Conservation (phyloP, 495 filamentous ascomycete genomes). For the Parachaetomium inaequale region DNA sequence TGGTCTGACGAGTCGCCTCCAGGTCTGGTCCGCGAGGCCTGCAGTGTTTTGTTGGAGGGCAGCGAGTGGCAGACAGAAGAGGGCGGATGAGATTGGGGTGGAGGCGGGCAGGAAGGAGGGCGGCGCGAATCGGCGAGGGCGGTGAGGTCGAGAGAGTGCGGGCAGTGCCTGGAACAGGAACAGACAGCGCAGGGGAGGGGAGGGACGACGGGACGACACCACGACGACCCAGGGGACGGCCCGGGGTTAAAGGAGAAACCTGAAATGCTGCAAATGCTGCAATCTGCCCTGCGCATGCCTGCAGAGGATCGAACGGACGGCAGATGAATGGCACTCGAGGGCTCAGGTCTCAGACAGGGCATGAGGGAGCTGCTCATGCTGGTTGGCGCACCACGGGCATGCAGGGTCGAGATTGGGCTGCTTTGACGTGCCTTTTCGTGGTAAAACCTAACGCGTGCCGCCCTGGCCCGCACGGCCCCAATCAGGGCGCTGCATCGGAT, state of each 20-base stretch:
- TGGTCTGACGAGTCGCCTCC: slow-evolving; percentile 26
- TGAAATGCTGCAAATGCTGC: neutral
- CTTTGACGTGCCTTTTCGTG: slow-evolving; percentile 35
- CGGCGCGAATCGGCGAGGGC: slow-evolving; percentile 1
- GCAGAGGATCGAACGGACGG: slow-evolving; percentile 16
- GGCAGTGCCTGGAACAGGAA: neutral
- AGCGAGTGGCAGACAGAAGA: slow-evolving; percentile 30
- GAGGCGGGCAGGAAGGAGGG: neutral
- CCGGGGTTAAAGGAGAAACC: slow-evolving; percentile 4
- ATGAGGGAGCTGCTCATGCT: slow-evolving; percentile 2
- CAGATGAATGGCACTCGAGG: slow-evolving; percentile 31
- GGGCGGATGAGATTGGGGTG: neutral
- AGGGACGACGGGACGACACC: neutral
- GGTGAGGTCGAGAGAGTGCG: slow-evolving; percentile 9
- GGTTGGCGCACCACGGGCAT: neutral
- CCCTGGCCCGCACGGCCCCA: neutral
- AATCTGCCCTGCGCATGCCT: neutral
- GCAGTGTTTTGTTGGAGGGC: slow-evolving; percentile 20
- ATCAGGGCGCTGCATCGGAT: neutral
- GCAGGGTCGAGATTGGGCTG: slow-evolving; percentile 24
- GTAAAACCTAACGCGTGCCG: slow-evolving; percentile 35
- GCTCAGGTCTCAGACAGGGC: slow-evolving; percentile 21
- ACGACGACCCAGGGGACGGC: slow-evolving; percentile 2
- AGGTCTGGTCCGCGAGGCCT: no score
- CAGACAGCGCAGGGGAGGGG: neutral